These are phyloP conservation scores for Paecilomyces sp. DNA, from an alignment of 2,329 filamentous ascomycete species.

Conservation along the genomic window DNA sequence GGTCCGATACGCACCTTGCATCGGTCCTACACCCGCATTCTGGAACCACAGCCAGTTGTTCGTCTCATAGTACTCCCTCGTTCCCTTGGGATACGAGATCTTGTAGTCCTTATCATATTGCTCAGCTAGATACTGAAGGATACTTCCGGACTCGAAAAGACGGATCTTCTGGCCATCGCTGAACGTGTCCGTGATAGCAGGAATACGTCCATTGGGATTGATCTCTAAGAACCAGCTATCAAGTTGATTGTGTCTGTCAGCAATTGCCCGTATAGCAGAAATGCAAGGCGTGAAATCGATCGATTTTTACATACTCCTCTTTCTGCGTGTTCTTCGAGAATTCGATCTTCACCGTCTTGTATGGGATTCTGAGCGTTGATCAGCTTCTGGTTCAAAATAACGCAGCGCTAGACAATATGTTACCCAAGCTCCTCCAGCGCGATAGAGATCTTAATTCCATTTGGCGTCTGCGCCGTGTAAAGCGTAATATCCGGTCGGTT, in stretches of 20 bases:
- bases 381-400: constrained; percentile 8
- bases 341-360: constrained; percentile 67
- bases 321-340: constrained; percentile 73
- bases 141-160: constrained; percentile 62
- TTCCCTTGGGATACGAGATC: constrained; percentile 66
- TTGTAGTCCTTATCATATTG: constrained; percentile 77
- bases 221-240: constrained; percentile 74
- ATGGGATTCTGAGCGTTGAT: constrained; percentile 50
- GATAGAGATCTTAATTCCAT: constrained; percentile 86
- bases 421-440: constrained; percentile 72
- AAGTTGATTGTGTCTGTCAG: not conserved
- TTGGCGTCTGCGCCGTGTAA: constrained; percentile 77
- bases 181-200: constrained; percentile 74
- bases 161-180: constrained; percentile 64
- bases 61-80: constrained; percentile 69
- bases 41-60: constrained; percentile 75
- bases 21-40: constrained; percentile 73
- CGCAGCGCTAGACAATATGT: constrained; percentile 1
- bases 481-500: constrained; percentile 60
- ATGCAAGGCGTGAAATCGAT: not conserved
- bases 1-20: constrained; percentile 34
- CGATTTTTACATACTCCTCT: constrained; percentile 40
- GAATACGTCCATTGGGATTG: constrained; percentile 90
- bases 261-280: not conserved
- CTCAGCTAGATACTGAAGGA: constrained; percentile 56